Evolutionary conservation across 1,139 yeast genomes (phyloP).

Genomic region (Diutina scorzettiae): DNA sequence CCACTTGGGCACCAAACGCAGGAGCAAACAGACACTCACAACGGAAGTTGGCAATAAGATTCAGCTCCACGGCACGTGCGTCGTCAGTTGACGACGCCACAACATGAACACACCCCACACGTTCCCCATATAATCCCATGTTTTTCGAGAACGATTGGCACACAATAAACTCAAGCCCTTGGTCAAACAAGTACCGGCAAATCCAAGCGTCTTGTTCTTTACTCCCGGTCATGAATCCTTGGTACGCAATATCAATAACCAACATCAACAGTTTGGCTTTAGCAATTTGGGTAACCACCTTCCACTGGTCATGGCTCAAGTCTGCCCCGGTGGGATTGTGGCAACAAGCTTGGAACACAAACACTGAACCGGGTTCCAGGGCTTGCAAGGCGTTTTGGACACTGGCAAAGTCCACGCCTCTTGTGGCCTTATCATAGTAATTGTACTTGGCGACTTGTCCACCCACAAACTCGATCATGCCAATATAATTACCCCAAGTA

Average conservation of each 20-base stretch:
- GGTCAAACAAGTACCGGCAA: constrained; percentile 10
- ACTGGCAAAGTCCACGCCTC: constrained; percentile 20
- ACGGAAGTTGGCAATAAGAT: constrained; percentile 22
- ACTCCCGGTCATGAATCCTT: constrained; percentile 14
- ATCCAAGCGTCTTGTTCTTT: constrained; percentile 12
- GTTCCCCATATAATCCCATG: constrained; percentile 34
- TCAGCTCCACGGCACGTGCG: constrained; percentile 10
- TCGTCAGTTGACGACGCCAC: constrained; percentile 15
- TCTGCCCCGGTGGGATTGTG: constrained; percentile 13
- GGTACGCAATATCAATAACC: constrained; percentile 13
- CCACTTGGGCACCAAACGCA: constrained; percentile 34
- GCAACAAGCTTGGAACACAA: constrained; percentile 14
- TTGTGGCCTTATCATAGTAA: constrained; percentile 21
- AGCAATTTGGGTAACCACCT: constrained; percentile 8
- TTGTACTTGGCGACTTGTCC: constrained; percentile 21
- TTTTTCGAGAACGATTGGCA: constrained; percentile 35
- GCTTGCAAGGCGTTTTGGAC: constrained; percentile 17
- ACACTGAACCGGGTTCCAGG: constrained; percentile 22
- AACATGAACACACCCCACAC: constrained; percentile 31
- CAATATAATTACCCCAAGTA: constrained; percentile 29
- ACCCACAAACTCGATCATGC: constrained; percentile 27
- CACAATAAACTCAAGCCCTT: constrained; percentile 15
- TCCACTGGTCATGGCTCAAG: constrained; percentile 11
- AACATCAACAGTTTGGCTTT: constrained; percentile 8
- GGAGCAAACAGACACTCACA: constrained; percentile 34